These are phyloP conservation scores for Beauveria varroae DNA, from an alignment of 2,329 filamentous ascomycete genomes.

Conservation along the genomic window DNA sequence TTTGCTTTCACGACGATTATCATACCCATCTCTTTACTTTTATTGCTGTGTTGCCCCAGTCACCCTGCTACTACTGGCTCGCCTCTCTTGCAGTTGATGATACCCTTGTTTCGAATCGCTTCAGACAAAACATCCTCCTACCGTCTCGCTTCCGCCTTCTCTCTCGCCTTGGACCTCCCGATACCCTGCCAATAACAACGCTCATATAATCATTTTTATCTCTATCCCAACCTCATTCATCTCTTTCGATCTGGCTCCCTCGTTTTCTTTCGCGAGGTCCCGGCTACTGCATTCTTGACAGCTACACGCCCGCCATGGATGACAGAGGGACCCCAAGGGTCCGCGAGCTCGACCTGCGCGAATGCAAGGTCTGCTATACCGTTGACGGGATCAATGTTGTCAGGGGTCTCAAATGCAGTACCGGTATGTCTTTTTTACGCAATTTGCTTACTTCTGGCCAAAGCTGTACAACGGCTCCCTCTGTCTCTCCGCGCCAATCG, in stretches of 20 bases:
- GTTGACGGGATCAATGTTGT: conserved; percentile 49
- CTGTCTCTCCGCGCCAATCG: neutral
- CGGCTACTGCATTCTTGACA: conserved; percentile 13
- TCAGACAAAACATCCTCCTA: neutral
- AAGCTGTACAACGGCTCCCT: neutral
- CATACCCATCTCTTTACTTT: neutral
- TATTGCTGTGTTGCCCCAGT: neutral
- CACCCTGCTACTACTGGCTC: neutral
- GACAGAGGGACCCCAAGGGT: conserved; percentile 19
- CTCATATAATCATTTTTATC: neutral
- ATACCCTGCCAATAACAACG: neutral
- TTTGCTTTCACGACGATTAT: conserved; percentile 7
- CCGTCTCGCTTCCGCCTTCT: neutral
- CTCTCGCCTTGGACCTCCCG: neutral
- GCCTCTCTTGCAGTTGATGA: conserved; percentile 3
- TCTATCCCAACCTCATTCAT: conserved; percentile 1
- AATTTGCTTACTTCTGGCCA: neutral
- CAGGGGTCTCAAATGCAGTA: conserved; percentile 49
- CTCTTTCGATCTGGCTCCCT: neutral
- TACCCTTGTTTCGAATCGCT: conserved; percentile 10
- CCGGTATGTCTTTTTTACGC: conserved; percentile 36
- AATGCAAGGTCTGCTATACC: conserved; percentile 38
- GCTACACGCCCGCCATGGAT: conserved; percentile 14
- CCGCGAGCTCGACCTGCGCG: conserved; percentile 28
- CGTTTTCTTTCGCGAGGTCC: neutral